Conservation (phyloP, 768 basidiomycete species). For the Strobilomyces dryophilus region DNA sequence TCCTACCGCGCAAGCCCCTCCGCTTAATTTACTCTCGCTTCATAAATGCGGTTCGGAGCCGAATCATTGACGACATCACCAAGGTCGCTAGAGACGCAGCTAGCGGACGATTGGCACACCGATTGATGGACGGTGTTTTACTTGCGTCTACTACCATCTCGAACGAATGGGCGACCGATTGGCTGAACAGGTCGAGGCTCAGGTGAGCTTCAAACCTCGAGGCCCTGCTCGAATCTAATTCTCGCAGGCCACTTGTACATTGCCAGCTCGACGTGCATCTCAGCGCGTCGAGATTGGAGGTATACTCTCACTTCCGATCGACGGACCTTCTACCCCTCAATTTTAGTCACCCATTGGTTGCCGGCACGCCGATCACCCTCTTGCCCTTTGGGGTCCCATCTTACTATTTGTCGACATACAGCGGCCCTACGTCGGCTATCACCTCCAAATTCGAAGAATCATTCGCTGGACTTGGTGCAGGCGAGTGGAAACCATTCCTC, state of each 20-base stretch:
- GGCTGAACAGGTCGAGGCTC: constrained; percentile 51
- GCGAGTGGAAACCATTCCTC: constrained; percentile 39
- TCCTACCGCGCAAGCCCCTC: constrained; percentile 46
- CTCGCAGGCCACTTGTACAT: constrained; percentile 52
- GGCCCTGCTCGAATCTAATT: constrained; percentile 10
- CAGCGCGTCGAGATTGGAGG: constrained; percentile 43
- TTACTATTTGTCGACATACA: constrained; percentile 67
- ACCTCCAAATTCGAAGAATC: constrained; percentile 60
- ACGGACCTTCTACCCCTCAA: constrained; percentile 56
- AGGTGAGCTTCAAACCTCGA: constrained; percentile 34
- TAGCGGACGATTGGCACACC: constrained; percentile 36
- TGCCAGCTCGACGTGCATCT: constrained; percentile 58
- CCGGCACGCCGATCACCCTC: constrained; percentile 66
- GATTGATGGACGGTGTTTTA: constrained; percentile 63
- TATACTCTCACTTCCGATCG: constrained; percentile 58
- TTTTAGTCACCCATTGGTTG: constrained; percentile 37
- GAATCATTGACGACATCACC: constrained; percentile 49
- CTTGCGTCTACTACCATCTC: constrained; percentile 40
- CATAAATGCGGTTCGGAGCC: constrained; percentile 56
- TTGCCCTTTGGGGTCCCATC: constrained; percentile 72
- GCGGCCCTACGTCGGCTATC: constrained; percentile 60
- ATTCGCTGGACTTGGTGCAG: constrained; percentile 58
- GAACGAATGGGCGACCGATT: constrained; percentile 62
- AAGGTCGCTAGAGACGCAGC: constrained; percentile 34
- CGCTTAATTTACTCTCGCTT: constrained; percentile 43